Conservation (phyloP, 257 asterid genomes). For the Gentiana straminea region DNA sequence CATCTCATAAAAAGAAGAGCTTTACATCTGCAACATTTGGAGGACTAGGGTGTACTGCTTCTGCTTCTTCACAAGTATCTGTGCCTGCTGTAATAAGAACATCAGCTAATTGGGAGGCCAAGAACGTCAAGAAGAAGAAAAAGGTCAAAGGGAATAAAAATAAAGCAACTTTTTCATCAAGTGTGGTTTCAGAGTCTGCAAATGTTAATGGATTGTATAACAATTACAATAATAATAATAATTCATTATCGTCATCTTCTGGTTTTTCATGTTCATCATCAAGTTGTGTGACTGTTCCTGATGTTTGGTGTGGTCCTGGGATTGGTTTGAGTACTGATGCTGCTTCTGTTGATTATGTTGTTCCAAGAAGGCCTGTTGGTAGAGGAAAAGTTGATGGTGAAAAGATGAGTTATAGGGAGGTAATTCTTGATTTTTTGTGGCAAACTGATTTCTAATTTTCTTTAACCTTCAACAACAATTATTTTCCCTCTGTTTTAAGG, state of each 20-base stretch:
- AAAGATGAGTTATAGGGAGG: conserved; percentile 43
- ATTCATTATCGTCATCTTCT: conserved; percentile 6
- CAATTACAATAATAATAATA: conserved; percentile 5
- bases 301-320: conserved; percentile 86
- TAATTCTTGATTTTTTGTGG: conserved; percentile 11
- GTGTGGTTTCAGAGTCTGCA: not conserved
- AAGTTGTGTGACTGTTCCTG: conserved; percentile 41
- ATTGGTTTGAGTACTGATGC: conserved; percentile 57
- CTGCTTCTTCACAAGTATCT: conserved; percentile 87
- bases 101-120: conserved; percentile 79
- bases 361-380: conserved; percentile 49
- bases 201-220: not conserved
- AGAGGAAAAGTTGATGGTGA: conserved; percentile 50
- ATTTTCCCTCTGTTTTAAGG: not conserved
- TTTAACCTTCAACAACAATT: too few species aligned
- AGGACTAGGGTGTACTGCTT: conserved; percentile 81
- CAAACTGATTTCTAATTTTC: too few species aligned
- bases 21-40: conserved; percentile 60
- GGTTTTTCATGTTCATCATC: conserved; percentile 14
- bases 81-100: conserved; percentile 77
- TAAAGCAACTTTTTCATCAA: conserved; percentile 8
- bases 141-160: conserved; percentile 13
- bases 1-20: conserved; percentile 52
- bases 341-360: conserved; percentile 68
- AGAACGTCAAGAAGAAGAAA: conserved; percentile 45